Evolutionary conservation across 805 yeast genomes (phyloP), one percentile per base, ranked within the genome.

Genomic region (Dipodascus albidus): DNA sequence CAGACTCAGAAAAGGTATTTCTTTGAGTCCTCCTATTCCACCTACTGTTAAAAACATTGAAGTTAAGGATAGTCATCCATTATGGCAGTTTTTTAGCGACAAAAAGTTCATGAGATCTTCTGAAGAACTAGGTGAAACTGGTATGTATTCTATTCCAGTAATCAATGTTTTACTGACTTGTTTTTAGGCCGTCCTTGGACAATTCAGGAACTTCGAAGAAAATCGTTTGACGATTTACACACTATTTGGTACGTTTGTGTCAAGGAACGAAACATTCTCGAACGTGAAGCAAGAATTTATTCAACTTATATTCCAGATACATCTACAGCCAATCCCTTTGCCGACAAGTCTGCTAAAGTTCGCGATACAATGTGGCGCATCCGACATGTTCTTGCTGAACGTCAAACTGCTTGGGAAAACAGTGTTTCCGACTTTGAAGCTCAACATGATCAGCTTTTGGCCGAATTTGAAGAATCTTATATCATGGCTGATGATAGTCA

Each of bases 201-300:
- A 3, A 75, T 89, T 52, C 84, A 88, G 2, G 98, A 91, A 66
- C 77, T 93, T 61, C 81, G 99, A 67, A 78, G 95, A 57, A 93
- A 93, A 68, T 80, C 87, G 17, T 93, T 89, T 64, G 93, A 89
- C 44, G 99, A 93, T 65, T 73, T 93, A 61, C 99, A 93, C 68
- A 78, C 81, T 38, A 73, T 93, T 62, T 93, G 99, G 98, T 91
- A 87, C 67, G 76, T 84, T 48, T 81, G 90, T 60, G 70, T 91
- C 59, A 85, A 80, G 65, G 96, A 93, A 68, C 74, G 95, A 60
- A 93, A 93, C 67, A 70, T 80, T 14, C 68, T 91, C 54, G 81
- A 81, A 33, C 77, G 96, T 60, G 98, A 93, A 67, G 73, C 74
- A 53, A 81, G 83, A 58, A 74, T 87, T 59, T 75, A 77, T 54